phyloP scores from a whole-genome alignment of 1,284 basidiomycete genomes.

The Moesziomyces antarcticus region DNA sequence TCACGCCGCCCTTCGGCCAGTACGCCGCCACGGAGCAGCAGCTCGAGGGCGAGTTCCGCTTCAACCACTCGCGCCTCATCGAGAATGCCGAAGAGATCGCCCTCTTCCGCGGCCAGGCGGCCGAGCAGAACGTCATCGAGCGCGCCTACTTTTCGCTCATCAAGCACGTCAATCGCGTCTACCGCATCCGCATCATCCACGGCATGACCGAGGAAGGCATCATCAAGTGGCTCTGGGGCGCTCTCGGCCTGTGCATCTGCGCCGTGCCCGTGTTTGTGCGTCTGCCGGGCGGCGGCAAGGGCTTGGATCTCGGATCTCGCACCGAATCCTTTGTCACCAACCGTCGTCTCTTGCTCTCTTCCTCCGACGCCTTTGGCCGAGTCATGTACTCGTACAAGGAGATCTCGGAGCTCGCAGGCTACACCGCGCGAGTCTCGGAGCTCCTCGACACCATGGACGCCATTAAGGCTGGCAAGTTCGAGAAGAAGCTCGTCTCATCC shows the following conservation, averaged over 20 bases:
- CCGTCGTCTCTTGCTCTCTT: conserved; percentile 81
- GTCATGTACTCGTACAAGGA: conserved; percentile 95
- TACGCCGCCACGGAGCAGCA: conserved; percentile 79
- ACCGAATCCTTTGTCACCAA: conserved; percentile 83
- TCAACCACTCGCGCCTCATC: conserved; percentile 90
- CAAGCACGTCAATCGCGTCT: conserved; percentile 86
- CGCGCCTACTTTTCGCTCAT: conserved; percentile 88
- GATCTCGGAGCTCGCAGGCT: conserved; percentile 92
- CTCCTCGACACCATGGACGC: conserved; percentile 93
- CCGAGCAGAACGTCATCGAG: conserved; percentile 92
- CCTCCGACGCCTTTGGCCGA: conserved; percentile 74
- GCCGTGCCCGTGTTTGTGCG: conserved; percentile 93
- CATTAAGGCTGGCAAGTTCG: conserved; percentile 83
- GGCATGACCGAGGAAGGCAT: conserved; percentile 85
- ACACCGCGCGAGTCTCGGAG: conserved; percentile 88
- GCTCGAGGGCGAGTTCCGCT: conserved; percentile 87
- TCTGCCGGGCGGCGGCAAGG: conserved; percentile 74
- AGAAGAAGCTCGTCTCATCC: conserved; percentile 84
- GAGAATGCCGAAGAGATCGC: conserved; percentile 95
- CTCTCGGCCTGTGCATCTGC: conserved; percentile 89
- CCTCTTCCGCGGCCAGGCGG: conserved; percentile 88
- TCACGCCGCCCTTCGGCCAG: conserved; percentile 90
- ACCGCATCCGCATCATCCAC: conserved; percentile 87
- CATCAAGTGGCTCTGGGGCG: conserved; percentile 96
- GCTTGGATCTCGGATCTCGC: conserved; percentile 62